Base-by-base conservation (phyloP, 495 filamentous ascomycete species). In the Penicillium cataractarum region DNA sequence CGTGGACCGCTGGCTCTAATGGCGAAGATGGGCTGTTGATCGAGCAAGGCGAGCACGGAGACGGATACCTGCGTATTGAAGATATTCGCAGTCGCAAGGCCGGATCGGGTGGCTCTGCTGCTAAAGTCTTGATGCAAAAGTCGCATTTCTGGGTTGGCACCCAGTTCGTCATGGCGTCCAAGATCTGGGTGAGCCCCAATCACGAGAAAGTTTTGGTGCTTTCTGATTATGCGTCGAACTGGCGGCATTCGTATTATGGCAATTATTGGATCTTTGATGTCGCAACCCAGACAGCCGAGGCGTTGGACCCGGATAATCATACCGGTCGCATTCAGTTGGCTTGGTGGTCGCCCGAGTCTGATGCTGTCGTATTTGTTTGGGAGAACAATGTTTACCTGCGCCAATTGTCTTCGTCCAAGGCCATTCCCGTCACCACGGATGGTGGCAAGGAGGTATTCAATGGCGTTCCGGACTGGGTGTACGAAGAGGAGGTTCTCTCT, bases 391-490 rank as follows among this genome's bases (percentile, higher is more conserved):
- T 99, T 61, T 97, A 86, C 68, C 70, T 97, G 26, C 89, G 96
- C 46, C 87, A 88, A 44, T 70, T 97, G 39, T 77, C 83, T 15
- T 82, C 81, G 0, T 66, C 80, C n/a, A 71, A 75, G 6, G 86
- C 93, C 15, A 83, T 80, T 5, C 86, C 87, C 61, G 89, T 99
- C 61, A 99, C 95, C 15, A 88, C 79, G 62, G 93, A 98, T 72
- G 95, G 95, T 40, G 90, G 93, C 0, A 74, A 82, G 2, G 85
- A 98, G 61, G 84, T 95, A 17, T 98, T 99, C 80, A 96, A 98
- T 67, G 95, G 95, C 22, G 87, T 97, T n/a, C 95, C 95, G 0
- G 95, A 99, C 74, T 99, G 95, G 95, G 95, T 99, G 0, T 99
- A 97, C 66, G 95, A 99, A 71, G 95, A 99, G 71, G 95, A 99